Conservation (phyloP, 2,329 filamentous ascomycete genomes). For the Fusarium transvaalense region DNA sequence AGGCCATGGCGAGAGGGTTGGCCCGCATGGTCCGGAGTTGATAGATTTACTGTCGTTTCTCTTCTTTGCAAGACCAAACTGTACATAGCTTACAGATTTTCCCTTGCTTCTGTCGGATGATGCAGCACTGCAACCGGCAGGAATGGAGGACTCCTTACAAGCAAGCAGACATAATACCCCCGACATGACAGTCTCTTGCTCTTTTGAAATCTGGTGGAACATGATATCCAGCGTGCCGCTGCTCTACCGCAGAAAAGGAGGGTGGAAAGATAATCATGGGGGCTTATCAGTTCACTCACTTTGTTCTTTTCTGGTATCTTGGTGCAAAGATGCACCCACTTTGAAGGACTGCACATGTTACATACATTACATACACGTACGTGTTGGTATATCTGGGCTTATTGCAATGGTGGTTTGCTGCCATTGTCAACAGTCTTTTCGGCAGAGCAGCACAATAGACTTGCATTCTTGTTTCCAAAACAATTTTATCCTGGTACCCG, state of each 20-base stretch:
- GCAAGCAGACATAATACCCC: conserved; percentile 39
- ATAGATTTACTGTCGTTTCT: conserved; percentile 34
- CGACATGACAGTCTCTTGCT: conserved; percentile 30
- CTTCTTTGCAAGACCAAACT: conserved; percentile 26
- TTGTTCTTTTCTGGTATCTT: conserved; percentile 15
- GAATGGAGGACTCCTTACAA: conserved; percentile 26
- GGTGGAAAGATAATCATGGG: conserved; percentile 24
- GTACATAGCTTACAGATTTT: conserved; percentile 35
- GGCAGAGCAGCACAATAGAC: conserved; percentile 34
- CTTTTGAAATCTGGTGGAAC: conserved; percentile 25
- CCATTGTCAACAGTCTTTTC: conserved; percentile 24
- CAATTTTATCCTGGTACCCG: background rate
- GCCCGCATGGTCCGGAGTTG: conserved; percentile 47
- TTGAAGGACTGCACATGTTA: conserved; percentile 26
- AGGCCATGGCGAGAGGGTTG: conserved; percentile 29
- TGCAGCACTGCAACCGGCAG: conserved; percentile 13
- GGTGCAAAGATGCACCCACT: conserved; percentile 26
- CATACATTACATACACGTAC: conserved; percentile 16
- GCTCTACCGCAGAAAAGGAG: conserved; percentile 28
- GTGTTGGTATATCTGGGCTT: conserved; percentile 20
- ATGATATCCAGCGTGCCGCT: conserved; percentile 20
- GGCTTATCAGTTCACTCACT: conserved; percentile 26
- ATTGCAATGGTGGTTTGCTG: conserved; percentile 9
- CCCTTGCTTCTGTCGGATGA: conserved; percentile 12
- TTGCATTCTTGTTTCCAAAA: conserved; percentile 19